Conservation (phyloP, 2,329 filamentous ascomycete species). For the Sclerotinia glacialis region DNA sequence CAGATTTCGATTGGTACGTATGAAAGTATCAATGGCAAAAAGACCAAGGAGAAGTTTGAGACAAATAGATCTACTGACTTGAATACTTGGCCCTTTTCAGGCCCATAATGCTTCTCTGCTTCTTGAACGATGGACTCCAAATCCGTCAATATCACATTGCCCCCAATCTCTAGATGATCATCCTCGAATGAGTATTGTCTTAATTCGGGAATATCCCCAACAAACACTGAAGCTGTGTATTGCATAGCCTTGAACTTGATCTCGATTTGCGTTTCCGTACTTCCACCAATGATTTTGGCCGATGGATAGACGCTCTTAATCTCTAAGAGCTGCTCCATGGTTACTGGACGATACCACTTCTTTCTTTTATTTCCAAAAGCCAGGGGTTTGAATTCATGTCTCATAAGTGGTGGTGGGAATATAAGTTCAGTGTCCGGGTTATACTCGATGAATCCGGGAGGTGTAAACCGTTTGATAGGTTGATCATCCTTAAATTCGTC, state of each 20-base stretch:
- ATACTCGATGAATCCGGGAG: constrained; percentile 91
- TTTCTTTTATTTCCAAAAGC: constrained; percentile 94
- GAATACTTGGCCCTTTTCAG: constrained; percentile 65
- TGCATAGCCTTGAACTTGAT: constrained; percentile 96
- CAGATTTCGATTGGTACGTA: neutral
- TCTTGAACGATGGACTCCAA: constrained; percentile 80
- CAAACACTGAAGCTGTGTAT: constrained; percentile 85
- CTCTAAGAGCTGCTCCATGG: constrained; percentile 79
- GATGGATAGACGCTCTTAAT: constrained; percentile 84
- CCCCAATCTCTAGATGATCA: constrained; percentile 84
- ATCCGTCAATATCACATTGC: constrained; percentile 89
- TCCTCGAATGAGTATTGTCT: constrained; percentile 77
- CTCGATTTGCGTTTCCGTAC: constrained; percentile 96
- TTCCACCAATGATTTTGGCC: constrained; percentile 93
- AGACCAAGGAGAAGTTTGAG: too few species aligned
- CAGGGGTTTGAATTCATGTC: constrained; percentile 76
- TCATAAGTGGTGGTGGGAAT: constrained; percentile 81
- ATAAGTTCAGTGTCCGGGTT: constrained; percentile 92
- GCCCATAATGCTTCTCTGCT: constrained; percentile 76
- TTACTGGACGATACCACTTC: constrained; percentile 88
- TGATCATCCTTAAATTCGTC: constrained; percentile 49
- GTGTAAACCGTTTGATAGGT: constrained; percentile 68
- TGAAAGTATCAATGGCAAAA: neutral
- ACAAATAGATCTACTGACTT: constrained; percentile 37
- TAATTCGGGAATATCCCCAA: constrained; percentile 89